Percentiles rank a stretch among this genome's conserved stretches.
phyloP scores from a whole-genome alignment of 2,329 filamentous ascomycete genomes.

The Clarireedia monteithiana region DNA sequence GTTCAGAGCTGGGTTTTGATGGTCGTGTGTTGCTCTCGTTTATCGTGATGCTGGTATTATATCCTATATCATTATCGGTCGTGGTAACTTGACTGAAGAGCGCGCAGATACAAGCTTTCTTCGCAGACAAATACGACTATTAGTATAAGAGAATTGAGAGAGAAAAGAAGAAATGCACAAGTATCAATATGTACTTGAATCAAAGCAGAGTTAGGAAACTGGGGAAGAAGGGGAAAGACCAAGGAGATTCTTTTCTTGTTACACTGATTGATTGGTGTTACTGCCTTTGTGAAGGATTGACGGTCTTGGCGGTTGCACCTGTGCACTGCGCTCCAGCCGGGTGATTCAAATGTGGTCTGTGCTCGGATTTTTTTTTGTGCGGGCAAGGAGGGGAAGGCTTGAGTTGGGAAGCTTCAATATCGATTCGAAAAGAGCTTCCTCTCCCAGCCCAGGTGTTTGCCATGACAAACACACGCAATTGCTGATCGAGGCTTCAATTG shows the following conservation, averaged over 20 bases:
- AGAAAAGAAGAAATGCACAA: neutral
- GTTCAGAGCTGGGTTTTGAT: neutral
- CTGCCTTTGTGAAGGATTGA: conserved; percentile 3
- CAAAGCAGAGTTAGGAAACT: neutral
- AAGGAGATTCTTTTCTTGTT: neutral
- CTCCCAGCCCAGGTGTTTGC: neutral
- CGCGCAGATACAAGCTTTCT: neutral
- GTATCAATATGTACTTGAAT: conserved; percentile 2
- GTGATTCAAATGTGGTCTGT: conserved; percentile 1
- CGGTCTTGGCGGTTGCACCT: neutral
- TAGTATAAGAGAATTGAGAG: neutral
- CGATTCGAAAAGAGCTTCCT: neutral
- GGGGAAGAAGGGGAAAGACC: neutral
- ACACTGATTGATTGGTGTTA: neutral
- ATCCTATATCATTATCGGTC: neutral
- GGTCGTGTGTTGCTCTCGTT: neutral
- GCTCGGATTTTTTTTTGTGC: neutral
- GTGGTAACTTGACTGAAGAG: neutral
- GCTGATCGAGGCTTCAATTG: neutral
- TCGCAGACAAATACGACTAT: neutral
- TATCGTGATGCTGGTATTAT: neutral
- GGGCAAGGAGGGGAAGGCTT: neutral
- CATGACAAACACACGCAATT: neutral
- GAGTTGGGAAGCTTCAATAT: neutral
- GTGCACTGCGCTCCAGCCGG: neutral